phyloP scores from a whole-genome alignment of 768 basidiomycete genomes.

The Lactifluus volemus region DNA sequence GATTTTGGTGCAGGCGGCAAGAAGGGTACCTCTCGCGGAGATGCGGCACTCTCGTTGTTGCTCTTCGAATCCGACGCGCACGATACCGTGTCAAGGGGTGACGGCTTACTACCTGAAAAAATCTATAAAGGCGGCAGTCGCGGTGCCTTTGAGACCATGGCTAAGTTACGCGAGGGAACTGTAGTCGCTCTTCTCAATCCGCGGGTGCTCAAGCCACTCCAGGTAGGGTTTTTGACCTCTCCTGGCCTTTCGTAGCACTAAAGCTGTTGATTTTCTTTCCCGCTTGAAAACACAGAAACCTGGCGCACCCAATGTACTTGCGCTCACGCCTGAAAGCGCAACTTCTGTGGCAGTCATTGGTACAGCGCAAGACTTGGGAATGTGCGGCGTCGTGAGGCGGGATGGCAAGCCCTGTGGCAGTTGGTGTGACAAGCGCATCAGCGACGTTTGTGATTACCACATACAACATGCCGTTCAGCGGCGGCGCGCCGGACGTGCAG shows the following conservation, averaged over 20 bases:
- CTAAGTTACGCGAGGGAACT: conserved; percentile 80
- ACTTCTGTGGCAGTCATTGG: conserved; percentile 80
- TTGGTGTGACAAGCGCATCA: conserved; percentile 87
- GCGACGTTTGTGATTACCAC: conserved; percentile 90
- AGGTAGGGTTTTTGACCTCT: conserved; percentile 35
- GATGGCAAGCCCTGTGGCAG: conserved; percentile 77
- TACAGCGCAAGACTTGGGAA: conserved; percentile 76
- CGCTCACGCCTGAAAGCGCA: conserved; percentile 77
- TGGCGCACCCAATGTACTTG: conserved; percentile 68
- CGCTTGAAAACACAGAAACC: conserved; percentile 35
- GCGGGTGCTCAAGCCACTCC: conserved; percentile 74
- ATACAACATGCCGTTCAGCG: conserved; percentile 72
- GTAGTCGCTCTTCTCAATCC: conserved; percentile 90
- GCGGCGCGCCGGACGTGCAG: conserved; percentile 66
- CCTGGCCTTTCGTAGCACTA: not conserved
- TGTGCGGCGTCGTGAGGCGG: conserved; percentile 66
- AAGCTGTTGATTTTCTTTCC: not conserved
- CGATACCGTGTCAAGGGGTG: conserved; percentile 45
- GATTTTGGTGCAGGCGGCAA: conserved; percentile 67
- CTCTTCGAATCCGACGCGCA: conserved; percentile 82
- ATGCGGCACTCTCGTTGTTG: conserved; percentile 73
- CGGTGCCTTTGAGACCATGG: conserved; percentile 85
- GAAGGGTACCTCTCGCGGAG: conserved; percentile 59
- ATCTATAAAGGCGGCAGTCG: conserved; percentile 82
- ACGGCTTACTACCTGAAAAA: conserved; percentile 46